Conservation (phyloP, 306 rosid genomes). For the Phaseolus lunatus region DNA sequence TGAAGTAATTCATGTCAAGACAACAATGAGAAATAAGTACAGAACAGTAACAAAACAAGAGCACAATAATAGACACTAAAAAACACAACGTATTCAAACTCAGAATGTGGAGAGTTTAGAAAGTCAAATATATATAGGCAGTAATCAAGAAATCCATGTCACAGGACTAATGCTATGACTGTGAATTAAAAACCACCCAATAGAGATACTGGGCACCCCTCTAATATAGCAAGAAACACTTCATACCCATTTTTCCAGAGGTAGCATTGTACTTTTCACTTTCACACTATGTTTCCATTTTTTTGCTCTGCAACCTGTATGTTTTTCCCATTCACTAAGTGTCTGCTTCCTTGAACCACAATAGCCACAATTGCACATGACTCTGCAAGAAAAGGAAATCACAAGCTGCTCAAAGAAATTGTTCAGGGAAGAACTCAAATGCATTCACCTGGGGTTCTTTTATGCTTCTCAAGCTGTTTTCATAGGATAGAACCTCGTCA, state of each 20-base stretch:
- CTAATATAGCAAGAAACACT: conserved; percentile 34
- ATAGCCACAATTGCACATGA: conserved; percentile 79
- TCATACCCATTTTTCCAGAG: conserved; percentile 97
- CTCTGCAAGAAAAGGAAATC: conserved; percentile 60
- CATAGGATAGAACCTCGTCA: conserved; percentile 4
- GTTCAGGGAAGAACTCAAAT: conserved; percentile 11
- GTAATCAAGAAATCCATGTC: background rate
- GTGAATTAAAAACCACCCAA: conserved; percentile 33
- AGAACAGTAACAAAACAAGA: background rate
- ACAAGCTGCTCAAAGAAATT: conserved; percentile 43
- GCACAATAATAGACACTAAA: conserved; percentile 12
- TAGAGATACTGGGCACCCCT: conserved; percentile 1
- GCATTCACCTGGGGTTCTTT: conserved; percentile 3
- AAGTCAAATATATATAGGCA: background rate
- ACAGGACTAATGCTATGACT: conserved; percentile 8
- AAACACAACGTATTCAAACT: background rate
- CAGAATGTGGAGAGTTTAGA: background rate
- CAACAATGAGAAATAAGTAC: conserved; percentile 40
- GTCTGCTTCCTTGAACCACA: conserved; percentile 87
- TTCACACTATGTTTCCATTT: conserved; percentile 97
- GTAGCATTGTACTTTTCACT: conserved; percentile 84
- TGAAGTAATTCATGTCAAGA: conserved; percentile 52
- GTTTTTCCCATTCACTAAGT: conserved; percentile 92
- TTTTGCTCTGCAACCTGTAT: conserved; percentile 95
- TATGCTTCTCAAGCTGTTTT: conserved; percentile 9